A percentile compares a stretch with the other conserved stretches of the same genome.
Conservation (phyloP, 495 filamentous ascomycete species). For the Annulohypoxylon moriforme region DNA sequence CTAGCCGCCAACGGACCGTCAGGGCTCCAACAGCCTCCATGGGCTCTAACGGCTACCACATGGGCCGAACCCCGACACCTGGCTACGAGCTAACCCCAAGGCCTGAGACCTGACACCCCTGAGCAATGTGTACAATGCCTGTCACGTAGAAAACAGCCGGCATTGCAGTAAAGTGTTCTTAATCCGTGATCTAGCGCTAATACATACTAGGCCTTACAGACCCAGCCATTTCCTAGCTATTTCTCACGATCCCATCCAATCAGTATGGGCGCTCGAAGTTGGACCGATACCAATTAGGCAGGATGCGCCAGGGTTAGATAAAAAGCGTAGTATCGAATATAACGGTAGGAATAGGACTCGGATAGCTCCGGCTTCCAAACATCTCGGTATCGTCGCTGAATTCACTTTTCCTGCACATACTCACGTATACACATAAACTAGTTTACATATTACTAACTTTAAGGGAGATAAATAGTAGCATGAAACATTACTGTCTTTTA, state of each 20-base stretch:
- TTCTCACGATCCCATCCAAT: slow-evolving; percentile 14
- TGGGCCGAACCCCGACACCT: too few species aligned
- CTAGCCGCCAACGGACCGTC: too few species aligned
- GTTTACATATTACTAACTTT: too few species aligned
- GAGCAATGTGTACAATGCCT: background rate
- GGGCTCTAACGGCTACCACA: too few species aligned
- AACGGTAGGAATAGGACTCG: background rate
- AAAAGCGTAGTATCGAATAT: background rate
- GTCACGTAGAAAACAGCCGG: slow-evolving; percentile 15
- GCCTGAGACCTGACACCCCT: too few species aligned
- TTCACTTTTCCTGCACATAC: background rate
- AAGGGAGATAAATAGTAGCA: too few species aligned
- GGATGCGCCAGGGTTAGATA: slow-evolving; percentile 6
- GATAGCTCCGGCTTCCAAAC: background rate
- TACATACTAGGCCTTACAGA: background rate
- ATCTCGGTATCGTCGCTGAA: background rate
- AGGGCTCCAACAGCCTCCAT: too few species aligned
- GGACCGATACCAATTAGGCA: slow-evolving; percentile 21
- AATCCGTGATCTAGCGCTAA: background rate
- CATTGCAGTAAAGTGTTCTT: background rate
- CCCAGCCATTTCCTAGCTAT: background rate
- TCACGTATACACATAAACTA: too few species aligned
- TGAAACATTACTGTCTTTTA: too few species aligned
- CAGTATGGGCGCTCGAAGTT: slow-evolving; percentile 5
- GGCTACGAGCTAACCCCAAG: too few species aligned